Percentiles rank a stretch among this genome's conserved stretches.
phyloP scores from a whole-genome alignment of 2,329 filamentous ascomycete species.

The Ophiostoma sp. region DNA sequence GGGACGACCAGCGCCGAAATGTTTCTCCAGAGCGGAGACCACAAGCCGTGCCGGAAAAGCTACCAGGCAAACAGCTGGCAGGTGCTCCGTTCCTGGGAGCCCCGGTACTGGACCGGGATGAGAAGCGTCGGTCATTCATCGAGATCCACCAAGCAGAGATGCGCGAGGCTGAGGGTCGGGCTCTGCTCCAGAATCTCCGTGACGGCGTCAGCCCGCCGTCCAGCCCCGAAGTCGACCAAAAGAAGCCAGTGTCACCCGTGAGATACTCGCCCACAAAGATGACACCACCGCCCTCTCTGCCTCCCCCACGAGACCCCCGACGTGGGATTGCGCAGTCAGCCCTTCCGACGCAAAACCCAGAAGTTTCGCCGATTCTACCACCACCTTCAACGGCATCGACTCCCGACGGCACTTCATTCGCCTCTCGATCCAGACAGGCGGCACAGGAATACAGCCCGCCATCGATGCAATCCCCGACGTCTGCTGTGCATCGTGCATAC shows the following conservation, averaged over 20 bases:
- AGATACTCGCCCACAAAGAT: constrained; percentile 18
- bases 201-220: constrained; percentile 36
- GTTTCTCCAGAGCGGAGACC: constrained; percentile 50
- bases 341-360: neutral
- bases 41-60: constrained; percentile 39
- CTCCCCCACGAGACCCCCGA: constrained; percentile 27
- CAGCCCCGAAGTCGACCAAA: constrained; percentile 31
- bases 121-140: constrained; percentile 59
- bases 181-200: constrained; percentile 54
- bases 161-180: constrained; percentile 60
- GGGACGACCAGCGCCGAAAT: constrained; percentile 26
- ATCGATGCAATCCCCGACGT: constrained; percentile 33
- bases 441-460: constrained; percentile 45
- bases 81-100: constrained; percentile 41
- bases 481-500: constrained; percentile 34
- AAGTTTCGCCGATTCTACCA: constrained; percentile 22
- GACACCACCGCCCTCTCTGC: constrained; percentile 14
- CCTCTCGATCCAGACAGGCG: constrained; percentile 21
- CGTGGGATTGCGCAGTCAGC: neutral
- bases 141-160: constrained; percentile 61
- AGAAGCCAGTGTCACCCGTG: constrained; percentile 2
- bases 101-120: constrained; percentile 45
- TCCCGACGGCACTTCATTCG: constrained; percentile 26
- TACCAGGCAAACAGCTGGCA: constrained; percentile 38
- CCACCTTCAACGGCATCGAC: constrained; percentile 18